These are phyloP conservation scores for Mrakia hoshinonis DNA, from an alignment of 768 basidiomycete species.

Conservation along the genomic window DNA sequence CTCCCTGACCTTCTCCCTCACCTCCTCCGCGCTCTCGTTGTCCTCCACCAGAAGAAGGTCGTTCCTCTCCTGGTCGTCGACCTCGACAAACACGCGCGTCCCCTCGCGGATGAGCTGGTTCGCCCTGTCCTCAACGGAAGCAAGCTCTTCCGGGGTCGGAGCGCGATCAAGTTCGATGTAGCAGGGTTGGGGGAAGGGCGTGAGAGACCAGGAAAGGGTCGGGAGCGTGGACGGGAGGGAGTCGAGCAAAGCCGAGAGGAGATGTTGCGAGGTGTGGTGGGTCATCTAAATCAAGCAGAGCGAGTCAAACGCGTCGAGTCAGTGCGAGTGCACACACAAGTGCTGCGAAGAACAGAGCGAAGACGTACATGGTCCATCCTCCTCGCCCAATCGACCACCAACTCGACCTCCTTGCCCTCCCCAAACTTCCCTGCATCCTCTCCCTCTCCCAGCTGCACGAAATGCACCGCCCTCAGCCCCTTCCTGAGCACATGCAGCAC, in stretches of 20 bases:
- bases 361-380: constrained; percentile 58
- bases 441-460: constrained; percentile 44
- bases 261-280: constrained; percentile 76
- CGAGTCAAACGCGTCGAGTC: not conserved
- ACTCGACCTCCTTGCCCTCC: constrained; percentile 51
- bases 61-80: constrained; percentile 47
- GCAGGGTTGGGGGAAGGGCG: constrained; percentile 54
- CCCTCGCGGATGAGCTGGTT: constrained; percentile 65
- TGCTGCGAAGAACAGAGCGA: not conserved
- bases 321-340: not conserved
- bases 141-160: constrained; percentile 57
- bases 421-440: constrained; percentile 40
- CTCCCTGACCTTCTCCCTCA: constrained; percentile 38
- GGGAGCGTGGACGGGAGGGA: constrained; percentile 49
- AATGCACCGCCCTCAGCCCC: constrained; percentile 69
- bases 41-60: constrained; percentile 64
- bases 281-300: constrained; percentile 46
- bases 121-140: constrained; percentile 53
- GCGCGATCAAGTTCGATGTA: constrained; percentile 69
- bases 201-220: constrained; percentile 76
- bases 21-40: not conserved
- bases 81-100: constrained; percentile 60
- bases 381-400: constrained; percentile 53
- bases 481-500: constrained; percentile 61
- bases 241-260: constrained; percentile 72